Percentiles rank a stretch among this genome's conserved stretches.
Conservation (phyloP, 805 yeast genomes). For the Kockiozyma suomiensis region DNA sequence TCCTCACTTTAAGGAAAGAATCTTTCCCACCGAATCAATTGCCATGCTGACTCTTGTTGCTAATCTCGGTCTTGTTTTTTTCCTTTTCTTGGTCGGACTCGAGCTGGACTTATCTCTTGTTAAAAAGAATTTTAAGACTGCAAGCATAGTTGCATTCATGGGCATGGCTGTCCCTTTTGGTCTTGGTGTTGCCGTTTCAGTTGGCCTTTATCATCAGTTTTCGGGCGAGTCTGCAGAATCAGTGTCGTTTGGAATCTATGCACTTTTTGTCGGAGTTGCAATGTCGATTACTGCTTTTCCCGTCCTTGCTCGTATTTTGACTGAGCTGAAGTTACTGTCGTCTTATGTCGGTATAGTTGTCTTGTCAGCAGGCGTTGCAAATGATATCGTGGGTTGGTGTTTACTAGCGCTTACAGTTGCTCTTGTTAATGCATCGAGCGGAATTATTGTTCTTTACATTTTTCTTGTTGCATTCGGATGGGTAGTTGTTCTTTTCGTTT, state of each 20-base stretch:
- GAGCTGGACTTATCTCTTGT: slow-evolving; percentile 75
- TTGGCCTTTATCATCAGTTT: slow-evolving; percentile 60
- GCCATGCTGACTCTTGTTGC: slow-evolving; percentile 69
- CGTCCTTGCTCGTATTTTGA: slow-evolving; percentile 74
- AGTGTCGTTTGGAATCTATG: slow-evolving; percentile 67
- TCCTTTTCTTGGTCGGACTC: slow-evolving; percentile 74
- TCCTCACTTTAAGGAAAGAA: slow-evolving; percentile 63
- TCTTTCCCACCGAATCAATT: slow-evolving; percentile 66
- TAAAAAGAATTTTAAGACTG: slow-evolving; percentile 60
- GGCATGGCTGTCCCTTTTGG: slow-evolving; percentile 82
- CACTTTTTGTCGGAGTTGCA: slow-evolving; percentile 82
- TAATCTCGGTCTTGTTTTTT: slow-evolving; percentile 71
- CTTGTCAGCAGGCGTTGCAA: slow-evolving; percentile 80
- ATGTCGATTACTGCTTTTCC: slow-evolving; percentile 86
- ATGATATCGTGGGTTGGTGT: slow-evolving; percentile 82
- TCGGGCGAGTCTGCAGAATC: slow-evolving; percentile 40
- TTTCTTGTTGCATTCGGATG: slow-evolving; percentile 64
- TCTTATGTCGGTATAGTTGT: slow-evolving; percentile 55
- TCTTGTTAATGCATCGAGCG: slow-evolving; percentile 70
- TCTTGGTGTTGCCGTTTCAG: slow-evolving; percentile 70
- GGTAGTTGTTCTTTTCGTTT: slow-evolving; percentile 62
- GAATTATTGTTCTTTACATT: slow-evolving; percentile 70
- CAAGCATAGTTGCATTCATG: slow-evolving; percentile 66
- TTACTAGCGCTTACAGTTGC: slow-evolving; percentile 74
- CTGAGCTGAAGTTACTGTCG: slow-evolving; percentile 64